Conservation (phyloP, 768 basidiomycete species). For the Leccinum aurantiacum region DNA sequence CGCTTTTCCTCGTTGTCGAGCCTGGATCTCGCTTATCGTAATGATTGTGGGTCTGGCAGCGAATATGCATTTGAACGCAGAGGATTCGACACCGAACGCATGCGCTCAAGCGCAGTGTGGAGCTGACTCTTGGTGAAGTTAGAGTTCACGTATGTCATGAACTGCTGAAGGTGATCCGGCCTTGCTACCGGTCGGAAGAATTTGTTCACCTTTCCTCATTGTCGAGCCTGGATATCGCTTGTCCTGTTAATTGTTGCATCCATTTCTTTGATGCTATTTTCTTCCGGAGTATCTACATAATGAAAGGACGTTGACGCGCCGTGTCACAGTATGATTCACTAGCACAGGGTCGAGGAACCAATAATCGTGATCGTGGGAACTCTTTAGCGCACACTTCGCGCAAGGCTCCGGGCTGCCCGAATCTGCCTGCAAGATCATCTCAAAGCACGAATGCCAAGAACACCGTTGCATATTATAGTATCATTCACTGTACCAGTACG, state of each 20-base stretch:
- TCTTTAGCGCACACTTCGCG: no score
- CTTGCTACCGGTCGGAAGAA: background rate
- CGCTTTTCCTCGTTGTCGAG: background rate
- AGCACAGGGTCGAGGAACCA: background rate
- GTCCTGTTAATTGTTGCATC: background rate
- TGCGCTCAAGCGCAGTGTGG: background rate
- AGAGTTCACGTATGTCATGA: background rate
- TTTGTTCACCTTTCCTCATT: background rate
- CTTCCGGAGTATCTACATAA: background rate
- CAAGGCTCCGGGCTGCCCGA: no score
- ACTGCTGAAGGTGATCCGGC: background rate
- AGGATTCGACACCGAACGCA: background rate
- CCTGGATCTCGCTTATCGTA: background rate
- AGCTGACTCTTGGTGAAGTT: background rate
- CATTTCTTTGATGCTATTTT: background rate
- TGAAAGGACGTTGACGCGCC: background rate
- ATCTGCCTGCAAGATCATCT: no score
- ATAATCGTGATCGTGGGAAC: background rate
- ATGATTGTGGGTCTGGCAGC: background rate
- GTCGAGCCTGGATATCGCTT: background rate
- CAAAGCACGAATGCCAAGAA: background rate
- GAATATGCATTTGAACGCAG: background rate
- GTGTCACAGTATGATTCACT: no score
- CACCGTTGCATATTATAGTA: background rate
- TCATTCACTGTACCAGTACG: background rate